Conservation (phyloP, 345 rosid species). For the Eucalyptus decipiens region DNA sequence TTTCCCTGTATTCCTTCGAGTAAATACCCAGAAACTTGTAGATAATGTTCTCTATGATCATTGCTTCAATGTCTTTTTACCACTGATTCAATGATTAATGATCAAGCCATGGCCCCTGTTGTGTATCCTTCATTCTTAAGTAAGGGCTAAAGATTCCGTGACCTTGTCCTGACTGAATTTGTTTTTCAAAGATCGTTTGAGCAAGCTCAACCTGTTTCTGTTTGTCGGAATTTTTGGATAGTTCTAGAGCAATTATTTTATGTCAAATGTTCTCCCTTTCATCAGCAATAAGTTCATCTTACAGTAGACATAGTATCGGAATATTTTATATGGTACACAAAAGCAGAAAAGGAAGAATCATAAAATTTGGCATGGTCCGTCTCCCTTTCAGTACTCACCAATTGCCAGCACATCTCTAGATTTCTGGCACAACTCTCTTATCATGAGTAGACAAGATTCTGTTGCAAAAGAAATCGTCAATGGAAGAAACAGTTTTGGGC, state of each 20-base stretch:
- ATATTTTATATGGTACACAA: neutral
- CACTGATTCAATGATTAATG: neutral
- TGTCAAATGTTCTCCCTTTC: neutral
- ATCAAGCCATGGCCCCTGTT: neutral
- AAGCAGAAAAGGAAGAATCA: neutral
- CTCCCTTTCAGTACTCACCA: neutral
- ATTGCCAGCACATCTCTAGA: neutral
- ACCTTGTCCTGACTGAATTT: neutral
- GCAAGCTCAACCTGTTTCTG: neutral
- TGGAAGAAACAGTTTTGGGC: neutral
- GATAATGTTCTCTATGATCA: neutral
- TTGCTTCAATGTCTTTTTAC: neutral
- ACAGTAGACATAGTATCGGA: neutral
- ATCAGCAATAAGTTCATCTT: neutral
- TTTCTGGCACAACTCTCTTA: neutral
- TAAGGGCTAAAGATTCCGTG: neutral
- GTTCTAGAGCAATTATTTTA: neutral
- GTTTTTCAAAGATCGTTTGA: neutral
- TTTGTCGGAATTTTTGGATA: neutral
- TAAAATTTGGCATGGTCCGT: neutral
- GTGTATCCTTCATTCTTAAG: neutral
- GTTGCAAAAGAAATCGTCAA: neutral
- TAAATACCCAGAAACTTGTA: neutral
- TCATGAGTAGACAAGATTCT: neutral
- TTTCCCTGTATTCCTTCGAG: neutral